Percentiles rank a stretch among this genome's conserved stretches.
These are phyloP conservation scores for Acacia pycnantha DNA, from an alignment of 331 rosid genomes.

Conservation along the genomic window DNA sequence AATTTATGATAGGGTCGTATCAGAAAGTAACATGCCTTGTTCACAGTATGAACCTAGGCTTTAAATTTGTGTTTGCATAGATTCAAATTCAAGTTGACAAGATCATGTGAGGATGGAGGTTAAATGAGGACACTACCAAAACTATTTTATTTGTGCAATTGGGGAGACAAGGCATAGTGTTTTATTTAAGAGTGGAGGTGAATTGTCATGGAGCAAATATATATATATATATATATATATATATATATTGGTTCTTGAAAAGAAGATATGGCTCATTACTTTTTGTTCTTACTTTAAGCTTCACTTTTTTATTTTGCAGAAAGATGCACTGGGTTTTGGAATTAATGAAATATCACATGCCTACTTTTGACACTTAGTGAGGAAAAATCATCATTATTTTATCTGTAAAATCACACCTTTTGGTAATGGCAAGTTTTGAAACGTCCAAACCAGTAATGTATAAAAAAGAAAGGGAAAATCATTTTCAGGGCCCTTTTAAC, in stretches of 20 bases:
- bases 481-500: too few relatives aligned
- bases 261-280: slow-evolving; percentile 2
- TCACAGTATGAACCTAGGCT: not conserved
- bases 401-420: not conserved
- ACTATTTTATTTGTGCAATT: slow-evolving; percentile 5
- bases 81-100: slow-evolving; percentile 34
- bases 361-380: not conserved
- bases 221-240: not conserved
- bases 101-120: slow-evolving; percentile 34
- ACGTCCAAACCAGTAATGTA: slow-evolving; percentile 20
- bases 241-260: not conserved
- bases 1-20: too few relatives aligned
- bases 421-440: slow-evolving; percentile 21
- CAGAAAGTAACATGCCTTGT: not conserved
- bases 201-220: not conserved
- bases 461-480: too few relatives aligned
- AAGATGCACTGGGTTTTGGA: not conserved
- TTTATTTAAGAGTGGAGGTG: not conserved
- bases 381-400: slow-evolving; percentile 2
- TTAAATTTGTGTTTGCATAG: not conserved
- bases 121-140: slow-evolving; percentile 10
- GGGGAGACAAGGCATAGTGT: slow-evolving; percentile 29
- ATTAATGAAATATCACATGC: not conserved
- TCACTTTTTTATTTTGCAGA: not conserved
- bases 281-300: slow-evolving; percentile 23